Evolutionary conservation across 345 rosid genomes (phyloP), one percentile per base, ranked within the genome.

Genomic region (Lepidium didymum): DNA sequence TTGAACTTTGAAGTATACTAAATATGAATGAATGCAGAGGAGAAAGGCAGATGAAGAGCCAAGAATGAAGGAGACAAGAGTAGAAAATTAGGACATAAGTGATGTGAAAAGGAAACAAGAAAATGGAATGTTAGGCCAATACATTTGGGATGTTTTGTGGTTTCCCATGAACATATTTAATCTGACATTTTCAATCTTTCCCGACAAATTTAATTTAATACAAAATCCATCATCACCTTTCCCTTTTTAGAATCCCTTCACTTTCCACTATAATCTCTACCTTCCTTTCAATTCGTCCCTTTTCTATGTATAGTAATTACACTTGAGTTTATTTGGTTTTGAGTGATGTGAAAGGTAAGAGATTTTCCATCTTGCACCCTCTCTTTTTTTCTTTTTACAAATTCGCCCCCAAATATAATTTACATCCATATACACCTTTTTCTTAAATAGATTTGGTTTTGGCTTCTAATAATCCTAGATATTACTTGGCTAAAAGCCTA

Each of bases 121-220:
- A 68, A 62, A 68, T 46, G 78, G 78, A 68, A 75, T 68, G 65
- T 68, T 67, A 38, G 78, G 78, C 55, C 73, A 62, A 62, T 55
- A 75, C 74, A 75, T 62, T 68, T 75, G 78, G 53, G 74, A 74
- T 75, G 78, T 68, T 62, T 19, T 68, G 74, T 68, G 69, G 52
- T 62, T 75, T 75, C 64, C 76, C 51, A 74, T 62, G 52, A 61
- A 46, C 58, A 54, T 4, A 74, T 67, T 67, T 29, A 74, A 67
- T 74, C 68, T 74, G 78, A 67, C 78, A 67, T 74, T 37, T 66
- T 67, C 35, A 56, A 74, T 43, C 42, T 74, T 67, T 62, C 50
- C 73, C 68, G 53, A 67, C 57, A 61, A 36, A 43, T 59, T 57
- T 35, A 34, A 65, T 54, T 18, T 21, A 38, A 43, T 47, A 49